Base-by-base conservation (phyloP, 139 green algal genomes). In the Picochlorum sp. region DNA sequence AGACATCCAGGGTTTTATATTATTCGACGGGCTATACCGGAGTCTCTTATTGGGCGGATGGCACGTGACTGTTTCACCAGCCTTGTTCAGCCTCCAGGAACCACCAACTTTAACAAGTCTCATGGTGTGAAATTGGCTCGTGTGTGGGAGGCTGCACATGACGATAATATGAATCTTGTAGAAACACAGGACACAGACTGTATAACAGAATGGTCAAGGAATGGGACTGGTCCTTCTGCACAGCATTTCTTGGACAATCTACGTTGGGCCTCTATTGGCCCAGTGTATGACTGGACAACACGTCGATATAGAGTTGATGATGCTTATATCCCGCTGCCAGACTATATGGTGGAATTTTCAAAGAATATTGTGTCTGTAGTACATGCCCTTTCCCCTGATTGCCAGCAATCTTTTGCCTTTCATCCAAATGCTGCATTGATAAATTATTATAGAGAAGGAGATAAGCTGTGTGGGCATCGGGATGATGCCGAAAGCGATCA, bases 401-500 rank as follows among this genome's bases (percentile, higher is more conserved):
- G 66, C 62, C 23, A 65, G 24, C 47, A 23, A 16, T 4, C 24
- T 28, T 28, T 28, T 28, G 14, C n/a, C 52, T 21, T 28, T 13
- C 34, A 28, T 47, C 85, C 89, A 0, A 80, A 97, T 74, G 90
- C 81, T 3, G 90, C 90, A 0, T 68, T 97, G 4, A 73, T 97
- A 16, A 97, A 97, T 62, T 97, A 83, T 67, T 95, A 95, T 61
- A 47, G 74, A 5, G 56, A 76, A 20, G 83, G 86, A 3, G 88
- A 95, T 72, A 92, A 83, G 1, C 74, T 96, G 16, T 74, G 78
- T 10, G 90, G 90, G 0, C 90, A 96, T 74, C 56, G 78, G 30
- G 90, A 96, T 63, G 90, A 96, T 62, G 91, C 85, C 23, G 90
- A 97, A 77, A 15, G 11, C 1, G 80, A 95, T 64, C 49, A 89